Evolutionary conservation across 2,329 filamentous ascomycete genomes (phyloP).

Genomic region (Blastomyces parvus): DNA sequence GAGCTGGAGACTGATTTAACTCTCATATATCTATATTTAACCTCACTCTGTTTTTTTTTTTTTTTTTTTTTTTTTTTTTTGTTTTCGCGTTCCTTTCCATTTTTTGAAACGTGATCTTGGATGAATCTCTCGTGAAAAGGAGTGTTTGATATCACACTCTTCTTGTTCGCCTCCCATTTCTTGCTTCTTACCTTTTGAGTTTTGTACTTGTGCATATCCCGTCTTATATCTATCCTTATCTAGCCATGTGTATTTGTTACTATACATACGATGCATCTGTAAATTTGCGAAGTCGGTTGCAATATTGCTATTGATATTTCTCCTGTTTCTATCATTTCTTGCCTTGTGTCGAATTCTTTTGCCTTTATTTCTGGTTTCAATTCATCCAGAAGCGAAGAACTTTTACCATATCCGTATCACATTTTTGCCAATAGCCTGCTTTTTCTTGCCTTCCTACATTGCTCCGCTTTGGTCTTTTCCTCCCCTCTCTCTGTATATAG

Average conservation of each 20-base stretch:
- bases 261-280: not conserved
- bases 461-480: not conserved
- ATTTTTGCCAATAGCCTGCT: not conserved
- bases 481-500: not conserved
- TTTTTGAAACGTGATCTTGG: not conserved
- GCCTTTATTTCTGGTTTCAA: not conserved
- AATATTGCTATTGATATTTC: not conserved
- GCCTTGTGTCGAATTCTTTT: not conserved
- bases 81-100: not conserved
- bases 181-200: not conserved
- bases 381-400: not conserved
- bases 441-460: not conserved
- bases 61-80: not conserved
- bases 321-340: not conserved
- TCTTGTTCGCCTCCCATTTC: not conserved
- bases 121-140: not conserved
- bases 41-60: not conserved
- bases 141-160: not conserved
- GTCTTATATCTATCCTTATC: not conserved
- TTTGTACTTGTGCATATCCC: not conserved
- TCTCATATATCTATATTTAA: not conserved
- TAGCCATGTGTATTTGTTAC: not conserved
- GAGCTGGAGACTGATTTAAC: not conserved
- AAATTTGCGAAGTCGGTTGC: not conserved
- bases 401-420: not conserved